phyloP scores from a whole-genome alignment of 345 rosid species.

The Cardamine chenopodiifolia region DNA sequence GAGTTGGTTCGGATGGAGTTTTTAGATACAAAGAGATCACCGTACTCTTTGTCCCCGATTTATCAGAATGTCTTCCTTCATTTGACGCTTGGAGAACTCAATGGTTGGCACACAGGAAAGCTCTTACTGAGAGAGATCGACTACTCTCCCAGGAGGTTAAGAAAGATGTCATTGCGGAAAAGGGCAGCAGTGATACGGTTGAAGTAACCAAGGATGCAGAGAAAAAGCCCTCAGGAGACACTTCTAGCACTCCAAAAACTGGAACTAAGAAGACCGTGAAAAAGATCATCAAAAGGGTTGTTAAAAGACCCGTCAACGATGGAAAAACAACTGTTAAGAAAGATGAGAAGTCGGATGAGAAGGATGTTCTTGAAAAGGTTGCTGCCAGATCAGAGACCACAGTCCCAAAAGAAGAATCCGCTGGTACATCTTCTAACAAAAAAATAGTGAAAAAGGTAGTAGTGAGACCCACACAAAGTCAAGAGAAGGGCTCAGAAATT shows the following conservation, averaged over 20 bases:
- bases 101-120: conserved; percentile 82
- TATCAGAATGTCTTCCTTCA: conserved; percentile 87
- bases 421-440: conserved; percentile 56
- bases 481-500: conserved; percentile 45
- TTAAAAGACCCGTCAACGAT: conserved; percentile 60
- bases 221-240: conserved; percentile 48
- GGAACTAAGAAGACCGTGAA: conserved; percentile 59
- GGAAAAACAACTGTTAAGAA: conserved; percentile 47
- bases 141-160: conserved; percentile 62
- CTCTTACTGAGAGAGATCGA: conserved; percentile 64
- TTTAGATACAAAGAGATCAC: conserved; percentile 88
- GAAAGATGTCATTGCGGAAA: conserved; percentile 41
- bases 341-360: conserved; percentile 48
- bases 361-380: conserved; percentile 49
- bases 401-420: conserved; percentile 49
- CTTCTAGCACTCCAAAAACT: conserved; percentile 47
- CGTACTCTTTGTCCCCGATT: conserved; percentile 89
- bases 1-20: conserved; percentile 80
- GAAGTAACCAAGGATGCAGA: conserved; percentile 47
- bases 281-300: conserved; percentile 80
- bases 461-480: conserved; percentile 43
- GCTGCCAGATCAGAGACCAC: conserved; percentile 48
- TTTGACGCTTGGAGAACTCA: conserved; percentile 73
- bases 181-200: conserved; percentile 49
- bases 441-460: conserved; percentile 55